Percentiles rank a stretch among this genome's conserved stretches.
Evolutionary conservation across 2,329 filamentous ascomycete genomes (phyloP).

Genomic region (Sclerotinia borealis): DNA sequence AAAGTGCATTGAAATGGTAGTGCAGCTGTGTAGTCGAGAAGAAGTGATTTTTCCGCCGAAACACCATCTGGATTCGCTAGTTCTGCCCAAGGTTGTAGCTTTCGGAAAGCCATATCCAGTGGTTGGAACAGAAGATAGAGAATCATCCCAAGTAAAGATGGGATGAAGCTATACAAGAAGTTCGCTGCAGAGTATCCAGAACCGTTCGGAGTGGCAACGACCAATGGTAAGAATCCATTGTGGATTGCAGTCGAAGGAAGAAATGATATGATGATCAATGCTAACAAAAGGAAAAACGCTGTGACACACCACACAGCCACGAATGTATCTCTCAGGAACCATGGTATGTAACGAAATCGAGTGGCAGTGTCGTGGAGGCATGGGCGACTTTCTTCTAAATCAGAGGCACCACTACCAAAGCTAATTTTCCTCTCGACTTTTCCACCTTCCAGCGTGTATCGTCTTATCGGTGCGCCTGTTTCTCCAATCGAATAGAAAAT

Average conservation of each 20-base stretch:
- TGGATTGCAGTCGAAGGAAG: constrained; percentile 59
- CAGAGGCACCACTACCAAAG: constrained; percentile 11
- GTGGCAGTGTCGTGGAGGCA: constrained; percentile 32
- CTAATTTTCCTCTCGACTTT: constrained; percentile 39
- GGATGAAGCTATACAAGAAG: constrained; percentile 78
- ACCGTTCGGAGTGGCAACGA: constrained; percentile 53
- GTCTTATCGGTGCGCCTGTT: constrained; percentile 44
- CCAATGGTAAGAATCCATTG: constrained; percentile 63
- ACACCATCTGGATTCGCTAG: constrained; percentile 53
- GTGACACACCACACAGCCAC: constrained; percentile 61
- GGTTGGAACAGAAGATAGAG: constrained; percentile 62
- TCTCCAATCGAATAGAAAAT: constrained; percentile 79
- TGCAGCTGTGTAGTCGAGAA: constrained; percentile 63
- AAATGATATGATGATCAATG: constrained; percentile 74
- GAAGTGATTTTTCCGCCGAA: constrained; percentile 55
- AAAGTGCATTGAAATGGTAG: constrained; percentile 54
- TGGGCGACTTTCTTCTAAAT: constrained; percentile 26
- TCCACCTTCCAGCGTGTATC: constrained; percentile 45
- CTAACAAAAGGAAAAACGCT: constrained; percentile 55
- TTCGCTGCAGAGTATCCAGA: constrained; percentile 77
- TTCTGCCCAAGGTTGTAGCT: constrained; percentile 64
- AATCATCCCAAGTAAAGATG: constrained; percentile 59
- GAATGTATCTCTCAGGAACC: constrained; percentile 63
- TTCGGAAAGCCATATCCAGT: constrained; percentile 59
- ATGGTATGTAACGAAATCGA: constrained; percentile 66